Conservation (phyloP, 192 early-diverging fungal genomes). For the Backusella australiensis region DNA sequence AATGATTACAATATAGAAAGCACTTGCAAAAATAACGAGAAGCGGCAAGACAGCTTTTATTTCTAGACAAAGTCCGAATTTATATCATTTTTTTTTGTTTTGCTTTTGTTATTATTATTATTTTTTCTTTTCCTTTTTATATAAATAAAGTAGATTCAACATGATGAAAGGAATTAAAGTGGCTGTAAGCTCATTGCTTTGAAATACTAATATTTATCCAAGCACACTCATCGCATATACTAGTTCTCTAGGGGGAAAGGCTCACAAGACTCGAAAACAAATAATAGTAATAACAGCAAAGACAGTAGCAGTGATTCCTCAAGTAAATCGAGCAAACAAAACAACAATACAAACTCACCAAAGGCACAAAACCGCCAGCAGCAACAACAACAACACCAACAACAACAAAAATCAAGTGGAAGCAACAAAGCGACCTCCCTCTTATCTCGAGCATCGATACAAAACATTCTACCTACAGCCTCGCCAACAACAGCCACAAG, state of each 20-base stretch:
- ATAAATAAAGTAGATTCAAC: background rate
- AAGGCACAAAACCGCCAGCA: background rate
- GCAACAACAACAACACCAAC: background rate
- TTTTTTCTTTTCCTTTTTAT: background rate
- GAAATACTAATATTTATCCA: background rate
- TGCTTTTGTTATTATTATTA: background rate
- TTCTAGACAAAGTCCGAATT: background rate
- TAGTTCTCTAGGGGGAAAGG: background rate
- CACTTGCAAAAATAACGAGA: background rate
- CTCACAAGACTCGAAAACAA: background rate
- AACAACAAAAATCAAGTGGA: background rate
- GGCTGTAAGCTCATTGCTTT: conserved; percentile 11
- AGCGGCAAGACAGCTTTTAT: background rate
- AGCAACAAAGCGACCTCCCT: background rate
- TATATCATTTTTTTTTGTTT: background rate
- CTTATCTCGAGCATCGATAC: conserved; percentile 9
- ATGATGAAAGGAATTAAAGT: conserved; percentile 37
- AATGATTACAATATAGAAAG: background rate
- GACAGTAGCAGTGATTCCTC: background rate
- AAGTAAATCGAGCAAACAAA: background rate
- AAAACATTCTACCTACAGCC: background rate
- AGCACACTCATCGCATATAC: background rate
- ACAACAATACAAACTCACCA: background rate
- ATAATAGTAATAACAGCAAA: background rate
- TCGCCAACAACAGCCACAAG: background rate